A percentile compares a stretch with the other conserved stretches of the same genome.
These are phyloP conservation scores for Penicillium polonicum DNA, from an alignment of 2,329 filamentous ascomycete species.

Conservation along the genomic window DNA sequence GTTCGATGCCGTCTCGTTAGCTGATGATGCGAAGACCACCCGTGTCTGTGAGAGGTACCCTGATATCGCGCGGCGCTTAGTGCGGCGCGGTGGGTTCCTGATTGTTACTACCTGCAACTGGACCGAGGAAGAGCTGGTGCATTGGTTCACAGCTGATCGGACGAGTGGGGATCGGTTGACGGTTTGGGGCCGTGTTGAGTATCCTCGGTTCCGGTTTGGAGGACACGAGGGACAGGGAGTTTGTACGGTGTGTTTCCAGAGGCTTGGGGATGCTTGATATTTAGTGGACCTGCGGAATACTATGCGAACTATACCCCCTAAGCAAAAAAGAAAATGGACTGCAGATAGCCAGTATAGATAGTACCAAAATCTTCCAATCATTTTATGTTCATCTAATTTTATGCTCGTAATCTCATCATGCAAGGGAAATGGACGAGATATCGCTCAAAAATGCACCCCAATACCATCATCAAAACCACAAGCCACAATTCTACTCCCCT, in stretches of 20 bases:
- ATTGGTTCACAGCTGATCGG: slow-evolving; percentile 66
- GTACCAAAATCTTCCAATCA: not conserved
- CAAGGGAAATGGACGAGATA: not conserved
- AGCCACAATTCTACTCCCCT: slow-evolving; percentile 4
- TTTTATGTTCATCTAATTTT: not conserved
- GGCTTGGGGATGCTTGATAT: slow-evolving; percentile 26
- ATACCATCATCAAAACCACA: not conserved
- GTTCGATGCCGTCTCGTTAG: slow-evolving; percentile 89
- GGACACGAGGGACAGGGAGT: slow-evolving; percentile 86
- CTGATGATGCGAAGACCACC: slow-evolving; percentile 35
- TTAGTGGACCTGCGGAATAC: not conserved
- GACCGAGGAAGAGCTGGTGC: slow-evolving; percentile 81
- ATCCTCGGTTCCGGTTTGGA: slow-evolving; percentile 85
- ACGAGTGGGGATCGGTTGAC: slow-evolving; percentile 49
- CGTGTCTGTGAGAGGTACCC: slow-evolving; percentile 75
- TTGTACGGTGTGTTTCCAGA: slow-evolving; percentile 78
- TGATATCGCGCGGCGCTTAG: slow-evolving; percentile 63
- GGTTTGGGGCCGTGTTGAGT: slow-evolving; percentile 69
- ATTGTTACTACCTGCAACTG: slow-evolving; percentile 96
- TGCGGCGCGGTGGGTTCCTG: slow-evolving; percentile 70
- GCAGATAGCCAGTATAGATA: not conserved
- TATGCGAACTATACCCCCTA: not conserved
- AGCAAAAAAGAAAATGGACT: not conserved
- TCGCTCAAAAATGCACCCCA: not conserved
- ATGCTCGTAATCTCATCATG: not conserved